Evolutionary conservation across 2,329 filamentous ascomycete species (phyloP).

Genomic region (Ceratocystis smalleyi): DNA sequence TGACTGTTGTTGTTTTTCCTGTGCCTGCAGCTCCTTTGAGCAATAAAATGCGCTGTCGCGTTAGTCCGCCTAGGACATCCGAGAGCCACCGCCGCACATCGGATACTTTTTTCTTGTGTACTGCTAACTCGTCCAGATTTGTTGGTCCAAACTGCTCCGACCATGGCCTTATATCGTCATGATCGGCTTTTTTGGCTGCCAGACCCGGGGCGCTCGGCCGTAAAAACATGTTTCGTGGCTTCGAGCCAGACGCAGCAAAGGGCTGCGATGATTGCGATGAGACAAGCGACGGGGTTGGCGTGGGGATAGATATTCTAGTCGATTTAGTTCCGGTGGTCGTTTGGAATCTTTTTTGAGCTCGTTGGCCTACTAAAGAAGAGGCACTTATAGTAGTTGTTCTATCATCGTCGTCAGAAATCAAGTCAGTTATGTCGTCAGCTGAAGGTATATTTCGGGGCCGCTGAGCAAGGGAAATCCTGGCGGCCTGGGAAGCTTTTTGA

Average conservation of each 20-base stretch:
- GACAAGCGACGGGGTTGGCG: conserved; percentile 18
- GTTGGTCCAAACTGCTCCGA: conserved; percentile 66
- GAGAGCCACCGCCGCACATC: conserved; percentile 77
- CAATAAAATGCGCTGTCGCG: conserved; percentile 59
- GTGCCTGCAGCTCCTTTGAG: conserved; percentile 83
- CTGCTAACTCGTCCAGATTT: conserved; percentile 68
- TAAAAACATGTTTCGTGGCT: conserved; percentile 38
- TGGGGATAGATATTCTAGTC: conserved; percentile 10
- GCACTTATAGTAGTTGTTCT: conserved; percentile 24
- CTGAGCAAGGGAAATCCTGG: conserved; percentile 10
- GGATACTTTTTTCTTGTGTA: conserved; percentile 84
- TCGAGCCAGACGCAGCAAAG: conserved; percentile 19
- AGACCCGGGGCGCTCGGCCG: conserved; percentile 25
- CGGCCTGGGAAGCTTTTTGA: conserved; percentile 23
- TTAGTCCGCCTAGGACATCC: conserved; percentile 49
- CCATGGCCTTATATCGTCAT: conserved; percentile 59
- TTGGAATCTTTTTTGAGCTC: conserved; percentile 38
- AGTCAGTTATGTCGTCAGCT: conserved; percentile 29
- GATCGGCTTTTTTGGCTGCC: conserved; percentile 20
- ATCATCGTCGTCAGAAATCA: conserved; percentile 31
- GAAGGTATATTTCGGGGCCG: conserved; percentile 19
- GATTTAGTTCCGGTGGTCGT: conserved; percentile 15
- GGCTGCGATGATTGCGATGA: not conserved
- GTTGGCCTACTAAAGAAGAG: conserved; percentile 39
- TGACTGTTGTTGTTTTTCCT: conserved; percentile 80